Conservation (phyloP, 2,329 filamentous ascomycete species). For the Trichoderma sp. region DNA sequence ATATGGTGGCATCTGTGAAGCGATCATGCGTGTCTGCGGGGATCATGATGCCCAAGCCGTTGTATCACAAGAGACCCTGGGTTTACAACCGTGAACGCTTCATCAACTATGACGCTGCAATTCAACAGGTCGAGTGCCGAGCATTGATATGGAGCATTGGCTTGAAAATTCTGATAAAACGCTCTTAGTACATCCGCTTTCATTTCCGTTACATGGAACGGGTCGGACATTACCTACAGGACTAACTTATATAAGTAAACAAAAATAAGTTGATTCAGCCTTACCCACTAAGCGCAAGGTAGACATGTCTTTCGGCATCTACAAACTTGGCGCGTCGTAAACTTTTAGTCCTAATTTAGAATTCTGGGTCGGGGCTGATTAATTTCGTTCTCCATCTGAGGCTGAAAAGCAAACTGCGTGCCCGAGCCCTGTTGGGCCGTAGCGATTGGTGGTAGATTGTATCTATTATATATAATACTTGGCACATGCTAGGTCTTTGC, state of each 20-base stretch:
- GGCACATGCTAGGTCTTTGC: neutral
- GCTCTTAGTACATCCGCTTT: neutral
- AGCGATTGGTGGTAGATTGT: neutral
- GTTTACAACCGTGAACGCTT: neutral
- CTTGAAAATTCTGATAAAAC: neutral
- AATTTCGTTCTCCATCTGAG: neutral
- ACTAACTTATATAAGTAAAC: neutral
- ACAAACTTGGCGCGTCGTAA: neutral
- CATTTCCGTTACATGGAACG: neutral
- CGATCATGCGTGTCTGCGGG: neutral
- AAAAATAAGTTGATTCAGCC: neutral
- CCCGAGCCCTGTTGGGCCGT: neutral
- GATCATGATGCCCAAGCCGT: neutral
- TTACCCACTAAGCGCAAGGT: neutral
- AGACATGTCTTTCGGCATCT: neutral
- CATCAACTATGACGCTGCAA: too few relatives aligned
- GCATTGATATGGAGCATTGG: neutral
- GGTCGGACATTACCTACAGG: neutral
- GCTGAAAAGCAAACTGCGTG: neutral
- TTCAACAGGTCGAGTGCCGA: neutral
- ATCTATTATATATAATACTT: neutral
- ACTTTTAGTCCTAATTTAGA: neutral
- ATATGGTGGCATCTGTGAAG: neutral
- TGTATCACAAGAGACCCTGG: neutral
- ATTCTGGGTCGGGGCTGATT: neutral